Conservation (phyloP, 2,329 filamentous ascomycete genomes). For the Colletotrichum sp. region DNA sequence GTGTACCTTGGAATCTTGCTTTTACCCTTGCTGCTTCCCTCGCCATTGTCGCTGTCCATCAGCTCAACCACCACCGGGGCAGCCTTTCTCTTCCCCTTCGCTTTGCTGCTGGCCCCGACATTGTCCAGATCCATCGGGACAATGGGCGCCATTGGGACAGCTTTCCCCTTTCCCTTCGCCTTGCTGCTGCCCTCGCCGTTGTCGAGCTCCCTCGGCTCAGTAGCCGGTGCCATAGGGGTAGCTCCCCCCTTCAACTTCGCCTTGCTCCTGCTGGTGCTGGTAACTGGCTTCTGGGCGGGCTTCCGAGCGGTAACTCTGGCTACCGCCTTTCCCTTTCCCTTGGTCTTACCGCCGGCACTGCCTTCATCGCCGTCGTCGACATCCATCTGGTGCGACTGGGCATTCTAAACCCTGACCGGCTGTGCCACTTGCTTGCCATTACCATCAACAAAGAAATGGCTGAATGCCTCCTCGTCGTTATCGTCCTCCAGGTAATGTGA, state of each 20-base stretch:
- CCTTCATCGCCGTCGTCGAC: background rate
- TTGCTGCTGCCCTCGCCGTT: background rate
- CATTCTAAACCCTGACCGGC: slow-evolving; percentile 21
- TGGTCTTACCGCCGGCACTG: background rate
- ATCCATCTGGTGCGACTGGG: background rate
- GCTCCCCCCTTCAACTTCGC: background rate
- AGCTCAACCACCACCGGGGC: background rate
- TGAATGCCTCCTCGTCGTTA: slow-evolving; percentile 47
- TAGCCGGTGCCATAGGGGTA: background rate
- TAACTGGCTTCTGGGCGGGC: background rate
- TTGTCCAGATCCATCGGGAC: too few relatives aligned
- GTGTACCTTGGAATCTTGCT: background rate
- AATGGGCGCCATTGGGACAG: background rate
- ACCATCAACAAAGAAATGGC: slow-evolving; percentile 44
- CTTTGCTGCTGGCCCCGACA: too few relatives aligned
- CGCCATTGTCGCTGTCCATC: background rate
- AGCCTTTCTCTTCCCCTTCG: too few relatives aligned
- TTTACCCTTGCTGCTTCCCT: background rate
- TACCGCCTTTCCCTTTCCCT: background rate
- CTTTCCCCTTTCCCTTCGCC: background rate
- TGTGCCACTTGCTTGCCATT: slow-evolving; percentile 40
- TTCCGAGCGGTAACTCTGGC: background rate
- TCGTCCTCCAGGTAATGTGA: slow-evolving; percentile 38
- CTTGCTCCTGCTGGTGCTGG: background rate
- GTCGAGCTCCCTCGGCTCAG: background rate